phyloP scores from a whole-genome alignment of 2,329 filamentous ascomycete species.

The Colletotrichum plurivorum region DNA sequence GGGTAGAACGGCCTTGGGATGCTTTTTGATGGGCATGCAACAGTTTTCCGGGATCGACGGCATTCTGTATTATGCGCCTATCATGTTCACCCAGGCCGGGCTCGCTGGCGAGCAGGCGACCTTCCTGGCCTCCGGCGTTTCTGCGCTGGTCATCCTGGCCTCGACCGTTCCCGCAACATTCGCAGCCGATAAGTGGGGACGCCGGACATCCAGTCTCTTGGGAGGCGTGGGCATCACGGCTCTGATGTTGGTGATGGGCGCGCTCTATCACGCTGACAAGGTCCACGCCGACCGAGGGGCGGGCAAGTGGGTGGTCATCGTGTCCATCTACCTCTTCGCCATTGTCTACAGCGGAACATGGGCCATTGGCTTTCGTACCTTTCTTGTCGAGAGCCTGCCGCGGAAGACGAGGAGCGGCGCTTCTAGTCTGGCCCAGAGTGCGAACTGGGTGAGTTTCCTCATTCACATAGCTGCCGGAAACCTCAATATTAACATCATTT shows the following conservation, averaged over 20 bases:
- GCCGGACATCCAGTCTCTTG: constrained; percentile 65
- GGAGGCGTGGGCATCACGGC: constrained; percentile 66
- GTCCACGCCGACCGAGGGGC: constrained; percentile 54
- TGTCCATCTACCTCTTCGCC: constrained; percentile 65
- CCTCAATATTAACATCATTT: not conserved
- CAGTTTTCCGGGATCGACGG: constrained; percentile 74
- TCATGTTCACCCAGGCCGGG: constrained; percentile 72
- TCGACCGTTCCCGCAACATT: constrained; percentile 68
- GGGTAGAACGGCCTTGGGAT: constrained; percentile 63
- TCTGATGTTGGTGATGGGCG: constrained; percentile 68
- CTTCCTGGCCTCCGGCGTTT: constrained; percentile 72
- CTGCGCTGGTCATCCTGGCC: constrained; percentile 68
- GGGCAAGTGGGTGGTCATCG: constrained; percentile 65
- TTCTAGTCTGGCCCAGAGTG: constrained; percentile 66
- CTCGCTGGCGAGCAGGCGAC: constrained; percentile 65
- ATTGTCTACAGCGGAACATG: constrained; percentile 62
- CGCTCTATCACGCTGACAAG: constrained; percentile 61
- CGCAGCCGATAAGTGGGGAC: constrained; percentile 69
- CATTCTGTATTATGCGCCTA: constrained; percentile 73
- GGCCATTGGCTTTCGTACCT: constrained; percentile 66
- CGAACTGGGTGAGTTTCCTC: constrained; percentile 61
- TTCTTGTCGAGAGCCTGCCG: constrained; percentile 70
- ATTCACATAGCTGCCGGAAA: not conserved
- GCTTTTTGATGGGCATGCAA: constrained; percentile 72
- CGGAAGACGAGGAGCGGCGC: constrained; percentile 67